A percentile compares a stretch with the other conserved stretches of the same genome.
These are phyloP conservation scores for Irineochytrium annulatum DNA, from an alignment of 192 early-diverging fungal species.

Conservation along the genomic window DNA sequence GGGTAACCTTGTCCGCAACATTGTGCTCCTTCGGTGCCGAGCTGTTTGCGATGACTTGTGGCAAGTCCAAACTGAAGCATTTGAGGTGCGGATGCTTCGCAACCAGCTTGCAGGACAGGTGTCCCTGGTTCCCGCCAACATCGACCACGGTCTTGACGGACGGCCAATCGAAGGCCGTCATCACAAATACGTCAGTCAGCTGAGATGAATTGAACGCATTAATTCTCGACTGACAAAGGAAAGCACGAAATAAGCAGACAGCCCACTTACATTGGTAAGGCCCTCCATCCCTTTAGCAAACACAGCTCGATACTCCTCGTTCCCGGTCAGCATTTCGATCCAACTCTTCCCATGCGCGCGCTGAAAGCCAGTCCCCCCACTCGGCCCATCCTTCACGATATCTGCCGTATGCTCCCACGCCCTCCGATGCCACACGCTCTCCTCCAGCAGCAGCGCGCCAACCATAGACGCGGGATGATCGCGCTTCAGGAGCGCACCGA, in stretches of 20 bases:
- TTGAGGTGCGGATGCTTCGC: not conserved
- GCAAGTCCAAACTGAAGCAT: not conserved
- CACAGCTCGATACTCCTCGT: not conserved
- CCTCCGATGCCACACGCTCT: not conserved
- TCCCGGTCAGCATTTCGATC: not conserved
- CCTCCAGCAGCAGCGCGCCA: not conserved
- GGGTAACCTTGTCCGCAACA: not conserved
- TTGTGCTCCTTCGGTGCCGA: not conserved
- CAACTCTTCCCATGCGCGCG: not conserved
- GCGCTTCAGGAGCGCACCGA: not conserved
- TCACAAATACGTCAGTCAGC: not conserved
- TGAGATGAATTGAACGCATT: too few species aligned
- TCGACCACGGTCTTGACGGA: slow-evolving; percentile 2
- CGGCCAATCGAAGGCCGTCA: not conserved
- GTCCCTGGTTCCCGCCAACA: not conserved
- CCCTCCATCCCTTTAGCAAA: not conserved
- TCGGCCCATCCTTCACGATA: not conserved
- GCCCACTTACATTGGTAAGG: not conserved
- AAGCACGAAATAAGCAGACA: too few species aligned
- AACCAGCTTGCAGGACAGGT: not conserved
- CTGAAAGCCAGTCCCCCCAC: not conserved
- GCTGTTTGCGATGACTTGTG: not conserved
- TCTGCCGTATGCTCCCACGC: not conserved
- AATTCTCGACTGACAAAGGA: too few species aligned
- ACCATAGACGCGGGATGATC: not conserved